Evolutionary conservation across 139 green algal species (phyloP), one percentile per base, ranked within the genome.

Genomic region (Medakamo hakoo): DNA sequence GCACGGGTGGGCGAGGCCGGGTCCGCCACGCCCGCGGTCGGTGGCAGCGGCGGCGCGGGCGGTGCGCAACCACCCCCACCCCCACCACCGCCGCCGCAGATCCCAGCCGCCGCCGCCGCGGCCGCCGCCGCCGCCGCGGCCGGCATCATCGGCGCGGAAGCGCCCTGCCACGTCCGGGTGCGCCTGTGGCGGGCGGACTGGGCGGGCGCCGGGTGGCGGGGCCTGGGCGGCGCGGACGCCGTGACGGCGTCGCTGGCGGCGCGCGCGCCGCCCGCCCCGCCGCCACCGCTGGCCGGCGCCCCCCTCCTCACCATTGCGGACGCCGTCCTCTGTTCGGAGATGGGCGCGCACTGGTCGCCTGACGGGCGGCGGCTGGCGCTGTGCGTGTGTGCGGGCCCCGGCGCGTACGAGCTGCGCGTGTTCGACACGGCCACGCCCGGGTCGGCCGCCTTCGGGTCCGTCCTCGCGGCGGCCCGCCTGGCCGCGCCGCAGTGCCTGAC

Each of bases 401-500:
- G 49, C 25, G 60, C 22, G 26, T 94, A 88, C 61, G 84, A 94
- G 71, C 74, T 94, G 30, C 76, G 86, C 3, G 66, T 93, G 58
- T 63, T 68, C 40, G 40, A 16, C 40, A 16, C 40, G 40, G 9
- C 40, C 9, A 9, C 9, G 9, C 40, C 40, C 40, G 9, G 9
- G 9, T 16, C 40, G 9, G 9, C 40, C 40, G 40, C 9, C 40
- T 9, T 16, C 40, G 40, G 40, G 9, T 9, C 40, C 40, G 9
- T 52, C 40, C 40, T 52, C 40, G 40, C 40, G 9, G 9, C 9
- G 9, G 9, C 62, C 62, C 69, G 66, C 29, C 76, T 97, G n/a
- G 75, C 71, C n/a, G 90, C 90, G 4, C 90, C 88, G 4, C 90
- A 97, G 78, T 97, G 90, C 80, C 77, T 97, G 32, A 97, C 90